Percentiles rank a stretch among this genome's conserved stretches.
Conservation (phyloP, 2,329 filamentous ascomycete species). For the Shiraia bambusicola region DNA sequence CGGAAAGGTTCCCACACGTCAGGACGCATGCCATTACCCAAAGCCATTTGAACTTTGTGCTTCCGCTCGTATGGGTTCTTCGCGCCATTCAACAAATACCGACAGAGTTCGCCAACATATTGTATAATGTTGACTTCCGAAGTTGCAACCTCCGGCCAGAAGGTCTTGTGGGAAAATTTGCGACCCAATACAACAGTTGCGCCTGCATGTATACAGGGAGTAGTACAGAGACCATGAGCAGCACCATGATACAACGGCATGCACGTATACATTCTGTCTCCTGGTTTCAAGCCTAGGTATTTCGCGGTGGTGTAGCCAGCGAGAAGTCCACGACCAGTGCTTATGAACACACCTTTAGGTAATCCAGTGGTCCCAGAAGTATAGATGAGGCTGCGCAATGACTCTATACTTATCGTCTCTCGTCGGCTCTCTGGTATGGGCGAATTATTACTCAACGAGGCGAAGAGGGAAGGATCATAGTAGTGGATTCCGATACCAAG, state of each 20-base stretch:
- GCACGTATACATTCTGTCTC: slow-evolving; percentile 38
- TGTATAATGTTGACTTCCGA: slow-evolving; percentile 37
- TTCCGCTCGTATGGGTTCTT: slow-evolving; percentile 32
- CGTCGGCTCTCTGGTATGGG: slow-evolving; percentile 28
- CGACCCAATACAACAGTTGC: slow-evolving; percentile 32
- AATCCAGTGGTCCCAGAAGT: slow-evolving; percentile 42
- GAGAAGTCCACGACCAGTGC: slow-evolving; percentile 33
- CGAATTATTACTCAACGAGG: slow-evolving; percentile 21
- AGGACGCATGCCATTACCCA: slow-evolving; percentile 47
- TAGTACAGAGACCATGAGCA: slow-evolving; percentile 35
- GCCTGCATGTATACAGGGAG: slow-evolving; percentile 35
- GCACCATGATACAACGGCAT: slow-evolving; percentile 44
- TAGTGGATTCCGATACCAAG: slow-evolving; percentile 30
- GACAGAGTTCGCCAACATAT: slow-evolving; percentile 43
- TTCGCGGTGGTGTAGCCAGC: slow-evolving; percentile 21
- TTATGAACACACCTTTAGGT: slow-evolving; percentile 36
- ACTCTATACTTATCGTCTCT: slow-evolving; percentile 25
- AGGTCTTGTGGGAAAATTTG: slow-evolving; percentile 40
- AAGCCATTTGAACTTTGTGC: slow-evolving; percentile 39
- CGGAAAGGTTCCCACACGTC: slow-evolving; percentile 47
- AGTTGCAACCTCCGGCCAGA: slow-evolving; percentile 41
- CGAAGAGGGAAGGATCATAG: slow-evolving; percentile 31
- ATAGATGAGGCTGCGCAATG: slow-evolving; percentile 36
- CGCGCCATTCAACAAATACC: slow-evolving; percentile 40
- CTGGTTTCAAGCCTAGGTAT: slow-evolving; percentile 33